These are phyloP conservation scores for Mrakia frigida DNA, from an alignment of 768 basidiomycete species.

Conservation along the genomic window DNA sequence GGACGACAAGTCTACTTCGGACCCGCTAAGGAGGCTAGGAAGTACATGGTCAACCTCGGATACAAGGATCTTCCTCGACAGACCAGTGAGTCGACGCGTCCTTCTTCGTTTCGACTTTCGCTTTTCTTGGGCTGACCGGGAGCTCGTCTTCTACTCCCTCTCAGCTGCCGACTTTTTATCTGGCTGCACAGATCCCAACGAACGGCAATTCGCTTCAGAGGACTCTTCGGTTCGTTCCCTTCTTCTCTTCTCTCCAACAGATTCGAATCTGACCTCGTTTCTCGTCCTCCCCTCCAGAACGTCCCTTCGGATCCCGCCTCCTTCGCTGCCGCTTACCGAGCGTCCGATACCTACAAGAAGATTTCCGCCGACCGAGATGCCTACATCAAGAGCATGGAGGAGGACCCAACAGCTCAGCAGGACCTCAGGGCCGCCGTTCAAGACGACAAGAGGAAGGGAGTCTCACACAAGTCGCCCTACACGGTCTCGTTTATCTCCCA, in stretches of 20 bases:
- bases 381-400: conserved; percentile 46
- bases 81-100: conserved; percentile 47
- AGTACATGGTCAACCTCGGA: conserved; percentile 72
- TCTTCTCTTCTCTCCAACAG: background rate
- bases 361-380: conserved; percentile 53
- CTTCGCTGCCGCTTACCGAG: conserved; percentile 60
- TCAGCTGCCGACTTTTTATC: conserved; percentile 73
- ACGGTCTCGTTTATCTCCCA: conserved; percentile 72
- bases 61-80: conserved; percentile 69
- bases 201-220: conserved; percentile 67
- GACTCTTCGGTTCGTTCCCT: background rate
- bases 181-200: conserved; percentile 61
- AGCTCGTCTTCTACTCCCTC: background rate
- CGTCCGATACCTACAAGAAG: conserved; percentile 50
- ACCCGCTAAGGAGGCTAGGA: conserved; percentile 57
- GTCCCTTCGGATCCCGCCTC: conserved; percentile 64
- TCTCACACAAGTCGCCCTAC: conserved; percentile 72
- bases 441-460: conserved; percentile 71
- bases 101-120: background rate
- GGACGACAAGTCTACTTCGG: conserved; percentile 59
- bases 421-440: conserved; percentile 69
- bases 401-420: conserved; percentile 49
- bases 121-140: background rate
- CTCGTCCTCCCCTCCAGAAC: conserved; percentile 43
- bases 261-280: background rate